Conservation (phyloP, 805 yeast species). For the Blastobotrys mokoenaii region DNA sequence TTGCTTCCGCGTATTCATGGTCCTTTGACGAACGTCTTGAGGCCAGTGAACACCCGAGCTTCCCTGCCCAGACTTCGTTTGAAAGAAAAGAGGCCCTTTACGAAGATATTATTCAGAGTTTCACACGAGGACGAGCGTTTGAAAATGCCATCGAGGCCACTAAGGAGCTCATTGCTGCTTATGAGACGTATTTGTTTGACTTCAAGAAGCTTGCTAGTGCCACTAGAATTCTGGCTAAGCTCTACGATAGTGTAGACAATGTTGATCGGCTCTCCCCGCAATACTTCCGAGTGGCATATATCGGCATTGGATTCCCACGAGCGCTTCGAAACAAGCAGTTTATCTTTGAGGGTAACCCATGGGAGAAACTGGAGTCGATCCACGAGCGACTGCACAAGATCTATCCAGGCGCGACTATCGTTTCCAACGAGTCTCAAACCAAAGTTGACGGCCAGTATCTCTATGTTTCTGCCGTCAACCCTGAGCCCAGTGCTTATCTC, state of each 20-base stretch:
- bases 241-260: constrained; percentile 59
- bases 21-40: constrained; percentile 40
- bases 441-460: constrained; percentile 64
- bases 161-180: constrained; percentile 68
- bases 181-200: constrained; percentile 65
- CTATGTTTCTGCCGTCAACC: constrained; percentile 65
- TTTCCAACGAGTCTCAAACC: constrained; percentile 51
- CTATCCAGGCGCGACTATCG: constrained; percentile 74
- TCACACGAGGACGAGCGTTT: constrained; percentile 59
- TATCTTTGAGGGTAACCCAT: constrained; percentile 79
- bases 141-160: constrained; percentile 76
- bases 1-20: constrained; percentile 76
- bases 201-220: constrained; percentile 66
- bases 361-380: constrained; percentile 78
- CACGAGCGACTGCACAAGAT: constrained; percentile 64
- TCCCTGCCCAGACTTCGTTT: constrained; percentile 76
- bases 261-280: constrained; percentile 69
- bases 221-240: constrained; percentile 55
- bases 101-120: constrained; percentile 62
- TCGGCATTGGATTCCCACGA: constrained; percentile 79
- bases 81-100: constrained; percentile 68
- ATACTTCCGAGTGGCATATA: constrained; percentile 68
- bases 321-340: constrained; percentile 68
- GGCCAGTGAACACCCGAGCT: constrained; percentile 51
- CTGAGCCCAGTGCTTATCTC: constrained; percentile 33